Conservation (phyloP, 2,329 filamentous ascomycete genomes). For the Lachnellula hyalina region DNA sequence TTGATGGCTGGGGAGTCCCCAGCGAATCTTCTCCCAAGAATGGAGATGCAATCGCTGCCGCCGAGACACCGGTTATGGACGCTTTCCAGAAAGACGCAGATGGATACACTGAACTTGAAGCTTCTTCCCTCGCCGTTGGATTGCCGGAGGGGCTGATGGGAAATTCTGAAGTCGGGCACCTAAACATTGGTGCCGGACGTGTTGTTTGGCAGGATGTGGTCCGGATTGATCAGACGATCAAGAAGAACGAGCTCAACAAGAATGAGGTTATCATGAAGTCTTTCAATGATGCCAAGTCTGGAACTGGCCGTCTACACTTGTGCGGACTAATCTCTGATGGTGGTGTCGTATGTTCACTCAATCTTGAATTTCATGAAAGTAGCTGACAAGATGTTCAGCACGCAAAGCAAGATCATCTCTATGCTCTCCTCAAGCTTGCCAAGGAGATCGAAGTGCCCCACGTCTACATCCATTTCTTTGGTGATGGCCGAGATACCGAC, state of each 20-base stretch:
- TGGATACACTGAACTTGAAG: constrained; percentile 89
- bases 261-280: constrained; percentile 44
- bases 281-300: constrained; percentile 74
- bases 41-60: constrained; percentile 92
- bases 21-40: constrained; percentile 73
- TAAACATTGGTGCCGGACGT: constrained; percentile 96
- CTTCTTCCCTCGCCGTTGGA: constrained; percentile 91
- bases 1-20: constrained; percentile 96
- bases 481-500: constrained; percentile 94
- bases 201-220: constrained; percentile 99
- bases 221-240: constrained; percentile 85
- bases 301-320: constrained; percentile 88
- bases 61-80: constrained; percentile 93
- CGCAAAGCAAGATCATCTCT: constrained; percentile 90
- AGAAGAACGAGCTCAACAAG: constrained; percentile 40
- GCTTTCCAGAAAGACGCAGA: constrained; percentile 75
- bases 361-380: background rate
- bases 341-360: constrained; percentile 61
- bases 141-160: constrained; percentile 97
- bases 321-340: constrained; percentile 91
- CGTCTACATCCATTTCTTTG: constrained; percentile 99
- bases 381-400: constrained; percentile 47
- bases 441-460: constrained; percentile 83
- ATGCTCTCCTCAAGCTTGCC: constrained; percentile 80
- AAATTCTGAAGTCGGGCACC: constrained; percentile 95